phyloP scores from a whole-genome alignment of 768 basidiomycete genomes.

The Mycena pura region DNA sequence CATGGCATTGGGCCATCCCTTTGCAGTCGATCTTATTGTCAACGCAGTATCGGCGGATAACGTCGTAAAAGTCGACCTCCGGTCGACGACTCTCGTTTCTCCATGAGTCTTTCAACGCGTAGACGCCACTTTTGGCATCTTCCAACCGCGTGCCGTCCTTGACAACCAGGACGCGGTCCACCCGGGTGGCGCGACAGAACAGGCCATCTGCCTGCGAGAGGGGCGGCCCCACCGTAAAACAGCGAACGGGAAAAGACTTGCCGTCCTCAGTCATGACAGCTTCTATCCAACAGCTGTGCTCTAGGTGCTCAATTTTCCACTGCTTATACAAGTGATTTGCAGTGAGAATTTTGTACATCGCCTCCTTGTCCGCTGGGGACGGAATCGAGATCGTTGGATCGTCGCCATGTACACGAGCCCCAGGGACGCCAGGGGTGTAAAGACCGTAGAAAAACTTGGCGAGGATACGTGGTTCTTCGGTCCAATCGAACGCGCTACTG shows the following conservation, averaged over 20 bases:
- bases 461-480: neutral
- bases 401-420: neutral
- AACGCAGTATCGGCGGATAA: neutral
- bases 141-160: neutral
- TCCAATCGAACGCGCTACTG: neutral
- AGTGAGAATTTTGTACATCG: neutral
- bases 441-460: neutral
- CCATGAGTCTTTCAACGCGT: conserved; percentile 12
- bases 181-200: conserved; percentile 14
- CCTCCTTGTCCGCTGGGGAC: neutral
- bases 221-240: conserved; percentile 2
- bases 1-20: conserved; percentile 8
- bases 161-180: conserved; percentile 2
- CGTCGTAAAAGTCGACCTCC: conserved; percentile 4
- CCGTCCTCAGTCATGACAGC: neutral
- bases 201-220: conserved; percentile 4
- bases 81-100: conserved; percentile 1
- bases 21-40: neutral
- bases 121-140: neutral
- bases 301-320: neutral
- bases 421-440: neutral
- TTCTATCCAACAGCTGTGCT: neutral
- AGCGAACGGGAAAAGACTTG: neutral
- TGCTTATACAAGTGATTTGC: neutral
- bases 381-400: neutral